Base-by-base conservation (phyloP, 768 basidiomycete genomes). In the Naganishia kalamii region DNA sequence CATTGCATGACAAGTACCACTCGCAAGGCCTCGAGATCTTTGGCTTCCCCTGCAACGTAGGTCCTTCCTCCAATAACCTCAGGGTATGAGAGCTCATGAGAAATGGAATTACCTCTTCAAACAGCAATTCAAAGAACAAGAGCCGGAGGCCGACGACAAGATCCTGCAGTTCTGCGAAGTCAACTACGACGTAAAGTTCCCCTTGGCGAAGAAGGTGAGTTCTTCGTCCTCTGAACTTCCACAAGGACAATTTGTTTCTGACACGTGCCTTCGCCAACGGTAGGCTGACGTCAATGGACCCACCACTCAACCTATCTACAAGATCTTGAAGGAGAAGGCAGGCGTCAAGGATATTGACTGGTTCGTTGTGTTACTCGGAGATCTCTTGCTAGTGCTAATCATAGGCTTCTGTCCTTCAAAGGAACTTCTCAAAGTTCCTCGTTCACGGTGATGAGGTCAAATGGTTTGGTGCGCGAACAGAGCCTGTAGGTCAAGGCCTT, bases 171-270 rank as follows among this genome's bases (percentile, higher is more conserved):
- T 76, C 70, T 75, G 75, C 64, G 72, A 76, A 60, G 50, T 71
- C 52, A 79, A 77, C 68, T 79, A 78, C 59, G 76, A 76, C 29
- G 78, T 79, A 19, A 74, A 75, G 17, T 79, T 79, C 71, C 75
- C 75, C 27, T 71, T 79, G 62, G 74, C 72, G 33, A 74, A 75
- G 66, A 76, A 77, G 73, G 54, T 57, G 27, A 6, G 33, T 25
- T 30, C 29, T 19, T 29, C n/a, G n/a, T n/a, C 27, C 40, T 46
- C 25, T 27, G 30, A n/a, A 21, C 30, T 25, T 30, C 37, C 47
- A n/a, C 37, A 40, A 48, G 12, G 27, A 8, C 4, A 33, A 11
- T 59, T 33, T 3, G 19, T 54, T 37, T 19, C 11, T n/a, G 29
- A 35, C 25, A 8, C 44, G 41, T 33, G 15, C 5, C 27, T 70